phyloP scores from a whole-genome alignment of 176 grass and related monocot genomes.

The Oryza glumipatula region DNA sequence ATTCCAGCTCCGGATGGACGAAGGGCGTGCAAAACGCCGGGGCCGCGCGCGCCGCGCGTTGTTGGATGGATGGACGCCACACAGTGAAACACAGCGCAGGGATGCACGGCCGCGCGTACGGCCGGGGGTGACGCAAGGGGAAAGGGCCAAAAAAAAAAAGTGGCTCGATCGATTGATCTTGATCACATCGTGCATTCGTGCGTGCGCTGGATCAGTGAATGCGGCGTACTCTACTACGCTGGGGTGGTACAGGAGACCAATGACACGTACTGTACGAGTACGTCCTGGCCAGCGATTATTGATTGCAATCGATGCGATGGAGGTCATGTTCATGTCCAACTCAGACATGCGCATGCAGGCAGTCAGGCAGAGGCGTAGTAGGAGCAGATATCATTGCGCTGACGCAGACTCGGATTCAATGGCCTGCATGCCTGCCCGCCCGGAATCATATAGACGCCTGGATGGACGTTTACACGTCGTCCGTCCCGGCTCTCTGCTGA shows the following conservation, averaged over 20 bases:
- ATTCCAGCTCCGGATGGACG: background rate
- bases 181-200: background rate
- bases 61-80: too few species aligned
- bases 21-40: background rate
- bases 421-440: background rate
- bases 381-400: background rate
- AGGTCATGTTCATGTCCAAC: constrained; percentile 8
- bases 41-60: too few species aligned
- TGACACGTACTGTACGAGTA: background rate
- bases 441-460: background rate
- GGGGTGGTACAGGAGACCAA: background rate
- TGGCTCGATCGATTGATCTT: background rate
- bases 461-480: background rate
- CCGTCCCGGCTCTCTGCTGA: background rate
- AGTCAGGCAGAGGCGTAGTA: background rate
- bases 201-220: background rate
- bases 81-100: too few species aligned
- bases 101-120: background rate
- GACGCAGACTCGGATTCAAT: constrained; percentile 32
- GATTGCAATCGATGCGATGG: background rate
- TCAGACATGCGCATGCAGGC: background rate
- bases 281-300: constrained; percentile 31
- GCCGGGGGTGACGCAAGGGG: too few species aligned
- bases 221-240: background rate
- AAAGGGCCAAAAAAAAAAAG: background rate